Evolutionary conservation across 441 rosid genomes (phyloP).

Genomic region (Pelargonium australe): DNA sequence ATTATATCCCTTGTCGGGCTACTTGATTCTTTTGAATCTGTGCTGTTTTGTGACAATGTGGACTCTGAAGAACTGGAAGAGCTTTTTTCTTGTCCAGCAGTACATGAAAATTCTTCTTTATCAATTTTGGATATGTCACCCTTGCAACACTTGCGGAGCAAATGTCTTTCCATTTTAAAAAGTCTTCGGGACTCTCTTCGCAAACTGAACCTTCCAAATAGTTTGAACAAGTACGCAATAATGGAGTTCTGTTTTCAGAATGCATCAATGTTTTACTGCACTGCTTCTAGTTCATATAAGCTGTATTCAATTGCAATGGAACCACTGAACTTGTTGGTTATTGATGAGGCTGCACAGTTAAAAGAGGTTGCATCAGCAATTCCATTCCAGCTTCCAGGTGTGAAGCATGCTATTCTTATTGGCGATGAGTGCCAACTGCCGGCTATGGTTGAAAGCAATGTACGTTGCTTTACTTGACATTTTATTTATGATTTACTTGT

Average conservation of each 20-base stretch:
- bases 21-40: conserved; percentile 25
- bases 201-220: conserved; percentile 23
- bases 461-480: conserved; percentile 6
- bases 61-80: conserved; percentile 25
- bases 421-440: conserved; percentile 45
- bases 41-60: conserved; percentile 17
- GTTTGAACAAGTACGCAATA: conserved; percentile 9
- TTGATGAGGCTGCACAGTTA: conserved; percentile 48
- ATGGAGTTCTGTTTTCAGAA: conserved; percentile 24
- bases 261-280: conserved; percentile 34
- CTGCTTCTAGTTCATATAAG: conserved; percentile 33
- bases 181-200: conserved; percentile 19
- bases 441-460: conserved; percentile 37
- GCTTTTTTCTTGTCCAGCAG: conserved; percentile 20
- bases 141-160: conserved; percentile 14
- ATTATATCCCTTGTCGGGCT: conserved; percentile 22
- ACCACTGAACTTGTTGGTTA: conserved; percentile 33
- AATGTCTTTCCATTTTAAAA: conserved; percentile 26
- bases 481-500: background rate
- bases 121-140: background rate
- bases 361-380: conserved; percentile 43
- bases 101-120: background rate
- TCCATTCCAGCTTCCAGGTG: conserved; percentile 34
- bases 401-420: conserved; percentile 31
- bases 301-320: conserved; percentile 21